Conservation (phyloP, 2,329 filamentous ascomycete species). For the Pestalotiopsis sp. region DNA sequence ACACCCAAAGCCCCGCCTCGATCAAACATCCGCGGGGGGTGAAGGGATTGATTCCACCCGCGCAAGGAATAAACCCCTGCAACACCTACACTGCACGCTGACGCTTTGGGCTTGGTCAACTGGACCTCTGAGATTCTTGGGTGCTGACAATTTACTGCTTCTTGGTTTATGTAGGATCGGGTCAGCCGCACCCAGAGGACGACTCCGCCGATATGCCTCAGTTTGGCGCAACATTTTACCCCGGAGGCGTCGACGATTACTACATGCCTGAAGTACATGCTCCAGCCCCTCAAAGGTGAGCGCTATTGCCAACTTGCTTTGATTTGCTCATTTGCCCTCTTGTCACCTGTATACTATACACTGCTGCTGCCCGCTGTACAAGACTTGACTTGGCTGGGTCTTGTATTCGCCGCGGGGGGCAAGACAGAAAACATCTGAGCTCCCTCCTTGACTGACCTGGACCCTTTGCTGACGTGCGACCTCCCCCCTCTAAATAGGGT, state of each 20-base stretch:
- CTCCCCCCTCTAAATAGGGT: constrained; percentile 56
- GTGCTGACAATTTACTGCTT: constrained; percentile 16
- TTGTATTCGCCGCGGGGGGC: not conserved
- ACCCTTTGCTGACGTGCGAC: constrained; percentile 6
- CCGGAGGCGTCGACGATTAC: constrained; percentile 61
- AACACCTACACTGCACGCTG: not conserved
- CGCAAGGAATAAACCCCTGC: constrained; percentile 7
- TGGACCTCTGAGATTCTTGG: constrained; percentile 10
- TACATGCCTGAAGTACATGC: constrained; percentile 64
- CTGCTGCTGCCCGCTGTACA: not conserved
- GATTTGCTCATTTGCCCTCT: constrained; percentile 9
- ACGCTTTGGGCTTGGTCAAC: constrained; percentile 9
- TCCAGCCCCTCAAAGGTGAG: constrained; percentile 60
- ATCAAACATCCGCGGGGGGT: constrained; percentile 6
- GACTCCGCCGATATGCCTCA: constrained; percentile 45
- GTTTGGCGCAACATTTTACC: constrained; percentile 61
- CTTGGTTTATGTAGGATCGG: constrained; percentile 32
- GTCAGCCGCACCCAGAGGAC: constrained; percentile 30
- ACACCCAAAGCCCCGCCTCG: constrained; percentile 9
- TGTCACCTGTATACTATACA: not conserved
- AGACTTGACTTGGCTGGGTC: not conserved
- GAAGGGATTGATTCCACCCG: constrained; percentile 6
- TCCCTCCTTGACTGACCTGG: not conserved
- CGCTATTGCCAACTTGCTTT: constrained; percentile 19
- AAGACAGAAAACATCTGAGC: not conserved